Evolutionary conservation across 2,329 filamentous ascomycete genomes (phyloP), one percentile per base, ranked within the genome.

Genomic region (Lecanoromycetidae sp.): DNA sequence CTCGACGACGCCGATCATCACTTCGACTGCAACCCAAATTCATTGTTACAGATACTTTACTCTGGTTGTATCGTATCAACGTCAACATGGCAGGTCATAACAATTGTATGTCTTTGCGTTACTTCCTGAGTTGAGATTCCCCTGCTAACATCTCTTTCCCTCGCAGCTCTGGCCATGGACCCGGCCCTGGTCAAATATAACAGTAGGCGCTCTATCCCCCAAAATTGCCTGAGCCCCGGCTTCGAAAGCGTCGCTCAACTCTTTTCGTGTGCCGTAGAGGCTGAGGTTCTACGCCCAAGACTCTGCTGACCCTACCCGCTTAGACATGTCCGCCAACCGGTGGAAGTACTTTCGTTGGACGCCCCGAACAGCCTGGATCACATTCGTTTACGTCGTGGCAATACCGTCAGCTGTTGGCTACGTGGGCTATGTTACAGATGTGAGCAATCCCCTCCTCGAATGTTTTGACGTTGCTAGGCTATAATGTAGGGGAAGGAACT

Each of bases 341-440:
- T 82, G 88, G 77, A 87, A 87, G 70, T 94, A 86, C 77, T 98
- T 96, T 77, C 78, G 87, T 66, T 96, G 87, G 86, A 96, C 84
- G 29, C 76, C 79, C 44, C 76, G 84, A 60, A 94, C 87, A 37
- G 87, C 86, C 25, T 79, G 77, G 69, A 66, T 95, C 60, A 80
- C 82, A 4, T 78, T 95, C 62, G 71, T 82, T 54, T 95, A 90
- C 66, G 75, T 83, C 49, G 69, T 80, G 27, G 69, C 81, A 45
- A 76, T 95, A 35, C 91, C 91, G 6, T 65, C 69, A 33, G 71
- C 84, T 48, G 58, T 94, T 56, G 80, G 80, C 38, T 80, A 80
- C 61, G 61, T 85, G 48, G 86, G 79, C 49, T 93, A 84, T 64
- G 79, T 77, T 61, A 88, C 82, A 53, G 90, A 96, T 60, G 91